phyloP scores from a whole-genome alignment of 345 rosid species.

The Lepidium aucheri region DNA sequence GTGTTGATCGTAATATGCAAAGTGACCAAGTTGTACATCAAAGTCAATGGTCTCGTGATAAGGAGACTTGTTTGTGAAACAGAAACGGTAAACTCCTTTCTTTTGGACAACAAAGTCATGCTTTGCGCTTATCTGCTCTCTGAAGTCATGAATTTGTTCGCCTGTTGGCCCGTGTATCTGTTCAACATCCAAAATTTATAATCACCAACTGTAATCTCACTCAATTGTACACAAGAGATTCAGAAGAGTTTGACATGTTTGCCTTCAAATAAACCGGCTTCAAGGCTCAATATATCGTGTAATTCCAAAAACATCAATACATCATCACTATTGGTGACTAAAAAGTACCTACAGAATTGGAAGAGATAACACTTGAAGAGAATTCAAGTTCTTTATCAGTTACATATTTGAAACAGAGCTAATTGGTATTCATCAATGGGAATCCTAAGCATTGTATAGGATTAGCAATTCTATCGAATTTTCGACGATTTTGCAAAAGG shows the following conservation, averaged over 20 bases:
- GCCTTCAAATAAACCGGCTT: background rate
- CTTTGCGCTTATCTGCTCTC: constrained; percentile 51
- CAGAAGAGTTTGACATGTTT: background rate
- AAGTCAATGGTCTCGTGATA: constrained; percentile 67
- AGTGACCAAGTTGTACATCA: constrained; percentile 56
- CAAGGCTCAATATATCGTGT: background rate
- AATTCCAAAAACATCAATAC: background rate
- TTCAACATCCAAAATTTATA: background rate
- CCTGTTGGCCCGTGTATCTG: constrained; percentile 59
- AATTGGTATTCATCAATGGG: background rate
- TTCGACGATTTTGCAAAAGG: background rate
- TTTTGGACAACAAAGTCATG: constrained; percentile 47
- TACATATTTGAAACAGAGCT: constrained; percentile 1
- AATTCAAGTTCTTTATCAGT: background rate
- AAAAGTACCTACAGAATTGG: background rate
- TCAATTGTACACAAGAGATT: background rate
- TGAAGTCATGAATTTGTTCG: constrained; percentile 52
- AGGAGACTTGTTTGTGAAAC: constrained; percentile 69
- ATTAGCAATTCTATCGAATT: background rate
- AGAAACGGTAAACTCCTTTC: constrained; percentile 58
- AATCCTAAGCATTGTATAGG: background rate
- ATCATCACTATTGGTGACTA: background rate
- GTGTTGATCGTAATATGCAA: constrained; percentile 52
- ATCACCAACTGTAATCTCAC: background rate
- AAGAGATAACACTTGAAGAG: background rate